These are phyloP conservation scores for Tothia fuscella DNA, from an alignment of 2,329 filamentous ascomycete species.

Conservation along the genomic window DNA sequence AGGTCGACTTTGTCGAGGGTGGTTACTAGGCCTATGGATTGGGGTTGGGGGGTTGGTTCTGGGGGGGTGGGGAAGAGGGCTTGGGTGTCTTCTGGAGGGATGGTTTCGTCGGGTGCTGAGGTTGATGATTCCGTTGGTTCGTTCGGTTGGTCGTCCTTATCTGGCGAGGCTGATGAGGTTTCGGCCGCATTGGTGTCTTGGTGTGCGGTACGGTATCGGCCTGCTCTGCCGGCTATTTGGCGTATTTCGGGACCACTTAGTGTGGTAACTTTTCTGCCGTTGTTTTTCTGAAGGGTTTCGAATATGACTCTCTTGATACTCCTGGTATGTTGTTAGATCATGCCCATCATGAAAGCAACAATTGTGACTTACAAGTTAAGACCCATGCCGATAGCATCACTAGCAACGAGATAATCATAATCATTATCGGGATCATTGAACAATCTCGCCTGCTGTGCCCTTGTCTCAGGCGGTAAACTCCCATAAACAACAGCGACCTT, in stretches of 20 bases:
- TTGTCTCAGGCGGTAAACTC: constrained; percentile 78
- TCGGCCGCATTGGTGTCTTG: constrained; percentile 32
- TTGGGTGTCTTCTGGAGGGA: not conserved
- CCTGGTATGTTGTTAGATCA: constrained; percentile 23
- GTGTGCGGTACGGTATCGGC: constrained; percentile 65
- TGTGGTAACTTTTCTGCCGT: constrained; percentile 44
- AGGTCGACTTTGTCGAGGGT: constrained; percentile 64
- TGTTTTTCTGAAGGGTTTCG: constrained; percentile 61
- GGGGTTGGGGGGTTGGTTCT: constrained; percentile 1
- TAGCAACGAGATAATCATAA: constrained; percentile 88
- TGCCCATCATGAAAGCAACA: not conserved
- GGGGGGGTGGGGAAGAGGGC: not conserved
- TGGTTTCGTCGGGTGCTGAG: not conserved
- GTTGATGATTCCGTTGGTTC: not conserved
- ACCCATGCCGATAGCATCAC: constrained; percentile 95
- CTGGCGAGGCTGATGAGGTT: not conserved
- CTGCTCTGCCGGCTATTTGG: constrained; percentile 88
- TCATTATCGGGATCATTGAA: constrained; percentile 96
- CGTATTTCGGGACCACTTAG: constrained; percentile 72
- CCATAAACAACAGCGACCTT: constrained; percentile 92
- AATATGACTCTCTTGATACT: constrained; percentile 83
- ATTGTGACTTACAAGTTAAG: constrained; percentile 59
- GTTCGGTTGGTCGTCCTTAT: not conserved
- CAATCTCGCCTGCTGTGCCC: constrained; percentile 77
- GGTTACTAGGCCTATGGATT: constrained; percentile 61